phyloP scores from a whole-genome alignment of 768 basidiomycete species.

The Tylopilus subfusipes region DNA sequence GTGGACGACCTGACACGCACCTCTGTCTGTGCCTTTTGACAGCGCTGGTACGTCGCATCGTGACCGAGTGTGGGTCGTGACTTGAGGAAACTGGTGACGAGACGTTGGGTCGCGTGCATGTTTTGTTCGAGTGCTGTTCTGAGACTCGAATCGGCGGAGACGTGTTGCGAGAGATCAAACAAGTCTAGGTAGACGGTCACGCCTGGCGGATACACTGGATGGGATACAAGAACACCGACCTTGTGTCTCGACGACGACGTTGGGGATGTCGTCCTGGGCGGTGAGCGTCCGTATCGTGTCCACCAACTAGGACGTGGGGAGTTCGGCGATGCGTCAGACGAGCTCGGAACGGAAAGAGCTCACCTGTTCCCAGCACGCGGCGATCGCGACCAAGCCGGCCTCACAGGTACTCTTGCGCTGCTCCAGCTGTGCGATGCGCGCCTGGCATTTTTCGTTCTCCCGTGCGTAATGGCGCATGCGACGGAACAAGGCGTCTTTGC shows the following conservation, averaged over 20 bases:
- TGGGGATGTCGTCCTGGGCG: slow-evolving; percentile 46
- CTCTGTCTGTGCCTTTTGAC: slow-evolving; percentile 57
- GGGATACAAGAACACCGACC: slow-evolving; percentile 28
- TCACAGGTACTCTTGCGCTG: slow-evolving; percentile 63
- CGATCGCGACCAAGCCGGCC: slow-evolving; percentile 67
- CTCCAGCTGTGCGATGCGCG: slow-evolving; percentile 62
- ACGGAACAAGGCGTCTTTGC: slow-evolving; percentile 83
- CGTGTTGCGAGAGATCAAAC: slow-evolving; percentile 33
- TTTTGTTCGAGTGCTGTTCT: slow-evolving; percentile 50
- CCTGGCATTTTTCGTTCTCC: slow-evolving; percentile 63
- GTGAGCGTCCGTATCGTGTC: slow-evolving; percentile 62
- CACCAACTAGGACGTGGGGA: slow-evolving; percentile 52
- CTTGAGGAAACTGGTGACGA: slow-evolving; percentile 55
- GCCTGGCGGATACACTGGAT: neutral
- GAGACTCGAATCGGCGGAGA: slow-evolving; percentile 29
- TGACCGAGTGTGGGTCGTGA: slow-evolving; percentile 33
- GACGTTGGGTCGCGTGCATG: slow-evolving; percentile 52
- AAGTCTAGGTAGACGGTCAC: slow-evolving; percentile 18
- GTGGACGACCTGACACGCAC: slow-evolving; percentile 35
- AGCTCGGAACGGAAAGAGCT: slow-evolving; percentile 1
- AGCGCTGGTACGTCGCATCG: slow-evolving; percentile 42
- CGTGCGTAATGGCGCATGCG: slow-evolving; percentile 81
- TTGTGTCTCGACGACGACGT: slow-evolving; percentile 39
- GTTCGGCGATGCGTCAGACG: neutral
- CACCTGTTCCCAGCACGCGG: slow-evolving; percentile 81